These are phyloP conservation scores for Cladobotryum protrusum DNA, from an alignment of 2,329 filamentous ascomycete genomes.

Conservation along the genomic window DNA sequence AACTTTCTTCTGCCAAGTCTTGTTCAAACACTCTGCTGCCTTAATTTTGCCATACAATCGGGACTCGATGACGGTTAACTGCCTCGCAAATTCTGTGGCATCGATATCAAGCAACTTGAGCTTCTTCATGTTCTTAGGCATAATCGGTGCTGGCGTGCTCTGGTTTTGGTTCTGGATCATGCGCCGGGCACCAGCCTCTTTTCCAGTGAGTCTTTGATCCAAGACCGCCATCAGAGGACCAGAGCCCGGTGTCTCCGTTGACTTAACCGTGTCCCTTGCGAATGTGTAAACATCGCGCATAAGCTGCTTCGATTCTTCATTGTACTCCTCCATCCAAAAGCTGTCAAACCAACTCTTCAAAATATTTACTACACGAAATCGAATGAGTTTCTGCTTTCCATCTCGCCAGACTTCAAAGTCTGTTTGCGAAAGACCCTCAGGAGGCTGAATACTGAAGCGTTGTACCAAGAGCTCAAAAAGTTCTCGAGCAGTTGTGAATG, in stretches of 20 bases:
- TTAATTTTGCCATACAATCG: conserved; percentile 93
- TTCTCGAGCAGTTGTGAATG: conserved; percentile 85
- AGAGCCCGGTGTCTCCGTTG: conserved; percentile 86
- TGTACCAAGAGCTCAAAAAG: conserved; percentile 89
- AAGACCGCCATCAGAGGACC: conserved; percentile 77
- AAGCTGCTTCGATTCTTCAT: conserved; percentile 74
- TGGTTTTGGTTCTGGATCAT: conserved; percentile 81
- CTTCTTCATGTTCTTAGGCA: conserved; percentile 99
- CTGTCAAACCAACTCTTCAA: conserved; percentile 97
- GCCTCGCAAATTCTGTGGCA: conserved; percentile 90
- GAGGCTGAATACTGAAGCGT: conserved; percentile 87
- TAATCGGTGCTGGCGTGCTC: conserved; percentile 77
- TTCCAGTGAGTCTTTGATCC: conserved; percentile 81
- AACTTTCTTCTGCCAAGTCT: conserved; percentile 98
- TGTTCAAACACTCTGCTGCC: conserved; percentile 92
- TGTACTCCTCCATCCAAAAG: conserved; percentile 96
- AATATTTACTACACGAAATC: conserved; percentile 95
- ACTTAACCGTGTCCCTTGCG: conserved; percentile 84
- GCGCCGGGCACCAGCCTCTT: conserved; percentile 78
- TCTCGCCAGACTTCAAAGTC: conserved; percentile 88
- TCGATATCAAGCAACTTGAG: conserved; percentile 98
- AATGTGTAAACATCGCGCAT: conserved; percentile 87
- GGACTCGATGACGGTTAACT: conserved; percentile 95
- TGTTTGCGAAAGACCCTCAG: conserved; percentile 64
- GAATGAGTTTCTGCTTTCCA: conserved; percentile 90